These are phyloP conservation scores for Xylaria nigripes DNA, from an alignment of 495 filamentous ascomycete species.

Conservation along the genomic window DNA sequence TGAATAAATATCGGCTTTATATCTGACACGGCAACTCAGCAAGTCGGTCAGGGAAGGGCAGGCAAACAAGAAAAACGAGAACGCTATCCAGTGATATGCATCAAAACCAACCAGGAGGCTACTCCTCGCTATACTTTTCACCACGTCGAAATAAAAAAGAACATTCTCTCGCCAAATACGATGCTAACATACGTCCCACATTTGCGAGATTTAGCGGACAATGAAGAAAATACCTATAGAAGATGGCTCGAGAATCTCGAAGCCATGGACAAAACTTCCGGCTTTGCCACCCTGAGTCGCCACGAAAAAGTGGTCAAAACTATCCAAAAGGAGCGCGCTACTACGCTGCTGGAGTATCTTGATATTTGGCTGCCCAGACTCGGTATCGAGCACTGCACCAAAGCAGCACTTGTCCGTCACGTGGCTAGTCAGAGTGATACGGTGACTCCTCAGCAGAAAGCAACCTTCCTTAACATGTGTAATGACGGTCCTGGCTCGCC, in stretches of 20 bases:
- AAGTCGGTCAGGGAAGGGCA: slow-evolving; percentile 25
- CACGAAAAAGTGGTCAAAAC: slow-evolving; percentile 32
- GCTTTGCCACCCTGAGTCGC: slow-evolving; percentile 37
- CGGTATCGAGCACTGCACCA: slow-evolving; percentile 34
- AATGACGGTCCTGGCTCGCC: slow-evolving; percentile 29
- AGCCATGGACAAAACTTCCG: slow-evolving; percentile 40
- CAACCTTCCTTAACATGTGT: slow-evolving; percentile 32
- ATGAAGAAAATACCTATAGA: slow-evolving; percentile 36
- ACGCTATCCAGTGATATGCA: slow-evolving; percentile 27
- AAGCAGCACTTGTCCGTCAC: slow-evolving; percentile 36
- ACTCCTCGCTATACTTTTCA: slow-evolving; percentile 40
- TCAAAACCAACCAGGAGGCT: slow-evolving; percentile 32
- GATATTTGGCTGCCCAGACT: slow-evolving; percentile 37
- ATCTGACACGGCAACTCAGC: slow-evolving; percentile 13
- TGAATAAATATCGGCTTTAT: background rate
- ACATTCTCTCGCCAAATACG: slow-evolving; percentile 41
- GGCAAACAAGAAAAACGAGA: slow-evolving; percentile 32
- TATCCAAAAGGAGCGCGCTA: slow-evolving; percentile 36
- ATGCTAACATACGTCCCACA: slow-evolving; percentile 43
- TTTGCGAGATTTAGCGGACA: slow-evolving; percentile 37
- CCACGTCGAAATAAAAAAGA: slow-evolving; percentile 43
- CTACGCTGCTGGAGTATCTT: slow-evolving; percentile 35
- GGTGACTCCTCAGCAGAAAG: slow-evolving; percentile 39
- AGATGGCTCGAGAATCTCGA: slow-evolving; percentile 42
- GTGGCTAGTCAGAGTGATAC: slow-evolving; percentile 36